Conservation (phyloP, 805 yeast species). For the Ogataea henricii region DNA sequence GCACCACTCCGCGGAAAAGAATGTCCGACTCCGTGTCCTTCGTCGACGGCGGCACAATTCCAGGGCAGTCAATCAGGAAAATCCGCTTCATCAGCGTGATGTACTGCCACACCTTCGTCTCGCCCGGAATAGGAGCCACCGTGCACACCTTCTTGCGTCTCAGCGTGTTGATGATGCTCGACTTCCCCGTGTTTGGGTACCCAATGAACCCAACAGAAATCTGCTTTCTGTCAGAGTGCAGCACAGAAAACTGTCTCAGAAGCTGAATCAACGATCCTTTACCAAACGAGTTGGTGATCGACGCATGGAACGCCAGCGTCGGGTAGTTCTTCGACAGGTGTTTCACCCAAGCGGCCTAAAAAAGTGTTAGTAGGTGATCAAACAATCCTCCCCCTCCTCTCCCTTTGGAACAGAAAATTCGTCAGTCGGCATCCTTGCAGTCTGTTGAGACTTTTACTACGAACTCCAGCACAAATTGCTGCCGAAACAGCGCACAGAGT, state of each 20-base stretch:
- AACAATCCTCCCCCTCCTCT: too few relatives aligned
- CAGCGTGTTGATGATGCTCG: conserved; percentile 90
- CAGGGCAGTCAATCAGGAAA: conserved; percentile 96
- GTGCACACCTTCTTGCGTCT: conserved; percentile 94
- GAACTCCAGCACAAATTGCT: conserved; percentile 50
- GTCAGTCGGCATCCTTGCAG: conserved; percentile 9
- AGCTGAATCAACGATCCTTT: conserved; percentile 94
- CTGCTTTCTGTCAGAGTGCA: conserved; percentile 92
- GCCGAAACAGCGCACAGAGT: conserved; percentile 38
- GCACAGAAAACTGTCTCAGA: conserved; percentile 85
- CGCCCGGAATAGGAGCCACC: conserved; percentile 99
- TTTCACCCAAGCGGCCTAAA: conserved; percentile 98
- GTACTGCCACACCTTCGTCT: conserved; percentile 98
- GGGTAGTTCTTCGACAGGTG: conserved; percentile 89
- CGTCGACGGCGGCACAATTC: conserved; percentile 94
- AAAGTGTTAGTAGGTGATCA: conserved; percentile 19
- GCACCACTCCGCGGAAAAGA: conserved; percentile 92
- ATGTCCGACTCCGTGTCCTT: conserved; percentile 92
- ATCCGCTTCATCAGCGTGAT: conserved; percentile 95
- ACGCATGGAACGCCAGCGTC: conserved; percentile 96
- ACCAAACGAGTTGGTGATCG: conserved; percentile 96
- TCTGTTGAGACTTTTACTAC: conserved; percentile 89
- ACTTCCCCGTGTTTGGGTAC: conserved; percentile 97
- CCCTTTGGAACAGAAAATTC: conserved; percentile 3
- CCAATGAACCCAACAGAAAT: conserved; percentile 97